Conservation (phyloP, 2,329 filamentous ascomycete genomes). For the Didymella lethalis region DNA sequence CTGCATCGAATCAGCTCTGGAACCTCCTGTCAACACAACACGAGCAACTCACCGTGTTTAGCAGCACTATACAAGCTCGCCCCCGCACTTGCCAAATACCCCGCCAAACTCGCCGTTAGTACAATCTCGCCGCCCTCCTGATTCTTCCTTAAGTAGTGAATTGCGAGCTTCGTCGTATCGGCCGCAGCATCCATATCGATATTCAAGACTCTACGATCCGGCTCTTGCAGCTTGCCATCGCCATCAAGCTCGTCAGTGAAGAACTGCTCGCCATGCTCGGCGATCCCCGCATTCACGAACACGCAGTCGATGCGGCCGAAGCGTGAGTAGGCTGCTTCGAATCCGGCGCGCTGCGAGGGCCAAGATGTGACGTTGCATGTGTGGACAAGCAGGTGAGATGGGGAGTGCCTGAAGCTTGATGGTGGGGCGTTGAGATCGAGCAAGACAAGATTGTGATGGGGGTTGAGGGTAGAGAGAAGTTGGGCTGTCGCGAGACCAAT, state of each 20-base stretch:
- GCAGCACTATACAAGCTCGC: slow-evolving; percentile 59
- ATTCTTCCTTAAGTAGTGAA: slow-evolving; percentile 57
- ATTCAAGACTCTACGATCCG: slow-evolving; percentile 55
- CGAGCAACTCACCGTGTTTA: slow-evolving; percentile 53
- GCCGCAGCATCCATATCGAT: slow-evolving; percentile 58
- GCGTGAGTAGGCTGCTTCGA: slow-evolving; percentile 51
- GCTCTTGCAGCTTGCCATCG: slow-evolving; percentile 55
- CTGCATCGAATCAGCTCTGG: slow-evolving; percentile 21
- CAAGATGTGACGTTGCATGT: slow-evolving; percentile 58
- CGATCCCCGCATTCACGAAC: slow-evolving; percentile 60
- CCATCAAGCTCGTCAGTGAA: slow-evolving; percentile 56
- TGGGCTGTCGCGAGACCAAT: slow-evolving; percentile 54
- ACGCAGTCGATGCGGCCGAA: slow-evolving; percentile 58
- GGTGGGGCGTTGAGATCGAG: slow-evolving; percentile 52
- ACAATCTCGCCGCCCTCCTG: slow-evolving; percentile 55
- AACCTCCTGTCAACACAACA: too few relatives aligned
- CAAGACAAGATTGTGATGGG: slow-evolving; percentile 53
- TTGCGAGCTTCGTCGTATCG: slow-evolving; percentile 58
- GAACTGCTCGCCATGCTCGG: slow-evolving; percentile 59
- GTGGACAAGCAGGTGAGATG: slow-evolving; percentile 45
- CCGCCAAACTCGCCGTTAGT: slow-evolving; percentile 59
- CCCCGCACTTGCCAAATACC: slow-evolving; percentile 58
- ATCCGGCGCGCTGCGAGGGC: slow-evolving; percentile 55
- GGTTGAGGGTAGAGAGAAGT: slow-evolving; percentile 50
- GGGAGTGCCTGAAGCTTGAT: slow-evolving; percentile 39